Percentiles rank a stretch among this genome's conserved stretches.
phyloP scores from a whole-genome alignment of 345 rosid genomes.

The Syzygium aqueum region DNA sequence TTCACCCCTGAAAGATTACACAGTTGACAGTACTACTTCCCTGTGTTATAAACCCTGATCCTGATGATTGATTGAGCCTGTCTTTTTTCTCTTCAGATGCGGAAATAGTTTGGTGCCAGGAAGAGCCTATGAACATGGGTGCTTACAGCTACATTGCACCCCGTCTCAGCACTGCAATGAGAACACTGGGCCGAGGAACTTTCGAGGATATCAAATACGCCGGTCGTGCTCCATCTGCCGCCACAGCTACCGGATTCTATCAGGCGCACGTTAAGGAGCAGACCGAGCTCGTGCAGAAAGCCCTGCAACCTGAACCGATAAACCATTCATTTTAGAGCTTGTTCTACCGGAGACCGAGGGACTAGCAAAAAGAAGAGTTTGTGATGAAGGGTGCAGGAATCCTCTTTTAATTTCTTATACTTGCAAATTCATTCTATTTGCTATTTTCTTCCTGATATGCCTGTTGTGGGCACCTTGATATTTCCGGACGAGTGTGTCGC shows the following conservation, averaged over 20 bases:
- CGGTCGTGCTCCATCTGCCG: slow-evolving; percentile 12
- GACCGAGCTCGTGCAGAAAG: slow-evolving; percentile 8
- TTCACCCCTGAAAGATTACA: not conserved
- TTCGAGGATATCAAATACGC: slow-evolving; percentile 7
- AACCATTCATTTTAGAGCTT: not conserved
- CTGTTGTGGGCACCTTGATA: not conserved
- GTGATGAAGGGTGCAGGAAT: slow-evolving; percentile 4
- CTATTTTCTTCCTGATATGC: not conserved
- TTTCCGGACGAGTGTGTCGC: not conserved
- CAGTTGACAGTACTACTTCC: not conserved
- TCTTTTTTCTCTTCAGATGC: slow-evolving; percentile 6
- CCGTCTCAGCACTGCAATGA: slow-evolving; percentile 3
- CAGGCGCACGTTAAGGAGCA: slow-evolving; percentile 7
- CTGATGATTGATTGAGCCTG: not conserved
- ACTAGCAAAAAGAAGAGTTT: slow-evolving; percentile 19
- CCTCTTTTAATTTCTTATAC: slow-evolving; percentile 12
- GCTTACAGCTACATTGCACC: slow-evolving; percentile 11
- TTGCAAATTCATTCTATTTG: not conserved
- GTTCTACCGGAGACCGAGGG: not conserved
- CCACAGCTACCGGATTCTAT: slow-evolving; percentile 11
- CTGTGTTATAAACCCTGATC: not conserved
- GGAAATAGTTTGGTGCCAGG: slow-evolving; percentile 13
- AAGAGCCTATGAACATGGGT: slow-evolving; percentile 16
- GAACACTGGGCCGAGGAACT: slow-evolving; percentile 3
- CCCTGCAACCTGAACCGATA: slow-evolving; percentile 6